These are phyloP conservation scores for Chlamydomonas sp. DNA, from an alignment of 139 green algal species.

Conservation along the genomic window DNA sequence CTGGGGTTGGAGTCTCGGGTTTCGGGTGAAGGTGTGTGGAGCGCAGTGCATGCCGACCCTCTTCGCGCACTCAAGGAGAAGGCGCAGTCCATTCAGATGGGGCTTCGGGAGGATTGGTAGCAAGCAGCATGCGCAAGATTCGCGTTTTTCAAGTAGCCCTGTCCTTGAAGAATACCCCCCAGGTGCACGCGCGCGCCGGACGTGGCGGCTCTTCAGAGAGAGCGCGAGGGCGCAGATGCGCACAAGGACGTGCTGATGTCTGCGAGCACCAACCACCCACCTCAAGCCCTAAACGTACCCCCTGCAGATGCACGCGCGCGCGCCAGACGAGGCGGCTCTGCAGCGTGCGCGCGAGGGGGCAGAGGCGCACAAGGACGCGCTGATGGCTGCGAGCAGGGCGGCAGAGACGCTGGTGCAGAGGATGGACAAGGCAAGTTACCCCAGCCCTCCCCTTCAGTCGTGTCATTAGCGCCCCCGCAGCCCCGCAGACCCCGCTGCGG, in stretches of 20 bases:
- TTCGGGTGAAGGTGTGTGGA: no score
- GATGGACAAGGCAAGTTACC: constrained; percentile 10
- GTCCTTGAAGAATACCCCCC: no score
- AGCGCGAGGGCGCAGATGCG: not conserved
- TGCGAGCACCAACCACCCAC: not conserved
- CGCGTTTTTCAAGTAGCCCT: no score
- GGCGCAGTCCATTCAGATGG: constrained; percentile 29
- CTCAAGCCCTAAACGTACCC: not conserved
- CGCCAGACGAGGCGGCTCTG: constrained; percentile 32
- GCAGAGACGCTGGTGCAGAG: constrained; percentile 7
- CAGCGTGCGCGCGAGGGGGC: constrained; percentile 18
- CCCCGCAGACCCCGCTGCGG: no score
- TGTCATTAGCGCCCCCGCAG: no score
- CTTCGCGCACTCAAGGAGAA: constrained; percentile 44
- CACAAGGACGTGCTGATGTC: not conserved
- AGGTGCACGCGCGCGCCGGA: no score
- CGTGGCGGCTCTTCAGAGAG: no score
- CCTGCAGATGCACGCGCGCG: not conserved
- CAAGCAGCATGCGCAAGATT: constrained; percentile 10
- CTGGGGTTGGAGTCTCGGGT: no score
- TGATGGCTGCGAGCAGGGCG: constrained; percentile 25
- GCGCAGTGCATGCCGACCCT: constrained; percentile 24
- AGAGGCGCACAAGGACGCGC: constrained; percentile 30
- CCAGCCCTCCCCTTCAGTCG: no score
- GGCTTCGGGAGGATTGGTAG: no score